Base-by-base conservation (phyloP, 495 filamentous ascomycete genomes). In the Aspergillus affinis region DNA sequence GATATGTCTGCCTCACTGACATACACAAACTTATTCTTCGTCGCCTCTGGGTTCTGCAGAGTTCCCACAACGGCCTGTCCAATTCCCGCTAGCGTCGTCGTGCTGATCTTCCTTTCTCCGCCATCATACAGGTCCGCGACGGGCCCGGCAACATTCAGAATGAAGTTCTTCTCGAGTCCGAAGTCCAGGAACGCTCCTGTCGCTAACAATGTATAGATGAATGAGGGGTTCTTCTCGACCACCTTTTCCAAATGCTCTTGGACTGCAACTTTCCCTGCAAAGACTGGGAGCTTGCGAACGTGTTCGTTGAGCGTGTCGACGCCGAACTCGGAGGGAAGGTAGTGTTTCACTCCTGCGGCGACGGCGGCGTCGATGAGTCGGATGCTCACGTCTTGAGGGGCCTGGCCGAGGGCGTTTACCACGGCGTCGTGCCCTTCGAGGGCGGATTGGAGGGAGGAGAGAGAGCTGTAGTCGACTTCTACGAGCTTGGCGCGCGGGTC, bases 41-140 rank as follows among this genome's bases (percentile, higher is more conserved):
- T 41, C 1, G 36, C 36, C 9, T 41, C 36, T 0, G 36, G 36
- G 4, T 41, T 41, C 36, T 10, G 36, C 36, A 41, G 4, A 41
- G 57, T 41, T 1, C 53, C 48, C 15, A 56, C 62, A 23, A 64
- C 57, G 0, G 57, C 62, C 27, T 53, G 44, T 15, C 57, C 62
- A 17, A 60, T 47, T 1, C 36, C 46, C 19, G 18, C n/a, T n/a
- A 54, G 6, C 12, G 57, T 64, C 0, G 62, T 60, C 30, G 57
- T 64, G 15, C 54, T 64, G n/a, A 60, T 54, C 27, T 44, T 23
- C 41, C 53, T 19, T 4, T 57, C 62, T 8, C 62, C 62, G 4
- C 53, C 54, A 60, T 57, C 62, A 53, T 64, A 56, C 41, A 64
- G n/a, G 26, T 27, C 53, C 41, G 54, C 54, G 5, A 21, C 23